phyloP scores from a whole-genome alignment of 768 basidiomycete species.

The Tylopilus felleus region DNA sequence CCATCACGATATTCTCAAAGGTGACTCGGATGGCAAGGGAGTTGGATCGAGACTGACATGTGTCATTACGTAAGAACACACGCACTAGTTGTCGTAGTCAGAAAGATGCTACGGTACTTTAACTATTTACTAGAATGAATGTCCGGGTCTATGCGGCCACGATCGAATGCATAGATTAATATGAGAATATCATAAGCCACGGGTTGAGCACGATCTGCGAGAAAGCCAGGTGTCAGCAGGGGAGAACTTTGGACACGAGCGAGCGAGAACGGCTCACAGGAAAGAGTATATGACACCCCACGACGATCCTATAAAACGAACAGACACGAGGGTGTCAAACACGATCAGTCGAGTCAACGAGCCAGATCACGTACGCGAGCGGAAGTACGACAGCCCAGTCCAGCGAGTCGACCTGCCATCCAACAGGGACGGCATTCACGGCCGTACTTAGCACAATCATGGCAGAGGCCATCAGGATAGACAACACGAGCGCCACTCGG shows the following conservation, averaged over 20 bases:
- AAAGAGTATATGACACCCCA: slow-evolving; percentile 67
- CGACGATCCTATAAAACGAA: slow-evolving; percentile 38
- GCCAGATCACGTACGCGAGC: slow-evolving; percentile 42
- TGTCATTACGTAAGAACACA: slow-evolving; percentile 5
- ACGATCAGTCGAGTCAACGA: not conserved
- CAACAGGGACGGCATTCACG: slow-evolving; percentile 48
- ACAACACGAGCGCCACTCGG: slow-evolving; percentile 57
- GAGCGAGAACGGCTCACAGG: slow-evolving; percentile 48
- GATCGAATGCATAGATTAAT: slow-evolving; percentile 17
- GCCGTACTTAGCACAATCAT: slow-evolving; percentile 55
- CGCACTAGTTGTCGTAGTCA: too few species aligned
- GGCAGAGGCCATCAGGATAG: slow-evolving; percentile 42
- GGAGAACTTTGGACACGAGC: slow-evolving; percentile 30
- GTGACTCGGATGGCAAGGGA: too few species aligned
- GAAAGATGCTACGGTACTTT: not conserved
- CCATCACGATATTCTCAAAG: slow-evolving; percentile 6
- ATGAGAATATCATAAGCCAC: slow-evolving; percentile 84
- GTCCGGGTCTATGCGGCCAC: not conserved
- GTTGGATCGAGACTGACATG: too few species aligned
- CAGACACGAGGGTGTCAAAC: not conserved
- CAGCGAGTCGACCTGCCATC: slow-evolving; percentile 59
- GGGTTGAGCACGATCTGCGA: slow-evolving; percentile 77
- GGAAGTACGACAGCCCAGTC: slow-evolving; percentile 77
- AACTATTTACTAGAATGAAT: not conserved
- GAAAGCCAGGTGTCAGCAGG: slow-evolving; percentile 17